A percentile compares a stretch with the other conserved stretches of the same genome.
These are phyloP conservation scores for Daldinia vernicosa DNA, from an alignment of 495 filamentous ascomycete species.

Conservation along the genomic window DNA sequence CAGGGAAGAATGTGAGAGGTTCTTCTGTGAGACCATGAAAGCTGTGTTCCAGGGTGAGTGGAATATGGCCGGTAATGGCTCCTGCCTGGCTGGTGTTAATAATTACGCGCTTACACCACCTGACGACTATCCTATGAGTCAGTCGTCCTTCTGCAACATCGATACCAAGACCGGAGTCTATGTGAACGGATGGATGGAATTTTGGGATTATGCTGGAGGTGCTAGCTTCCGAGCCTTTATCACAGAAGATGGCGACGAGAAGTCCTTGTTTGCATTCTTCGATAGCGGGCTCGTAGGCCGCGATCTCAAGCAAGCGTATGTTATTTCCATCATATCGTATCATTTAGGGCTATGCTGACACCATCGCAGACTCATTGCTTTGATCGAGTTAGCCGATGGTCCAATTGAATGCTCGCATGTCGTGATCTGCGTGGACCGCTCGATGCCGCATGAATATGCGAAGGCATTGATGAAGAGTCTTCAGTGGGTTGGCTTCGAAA, in stretches of 20 bases:
- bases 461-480: slow-evolving; percentile 77
- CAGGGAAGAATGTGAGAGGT: slow-evolving; percentile 99
- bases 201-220: slow-evolving; percentile 89
- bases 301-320: slow-evolving; percentile 90
- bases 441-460: slow-evolving; percentile 63
- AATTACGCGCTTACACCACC: slow-evolving; percentile 55
- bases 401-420: slow-evolving; percentile 78
- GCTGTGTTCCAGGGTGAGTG: slow-evolving; percentile 95
- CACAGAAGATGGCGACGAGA: slow-evolving; percentile 68
- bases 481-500: slow-evolving; percentile 91
- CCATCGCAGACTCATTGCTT: slow-evolving; percentile 75
- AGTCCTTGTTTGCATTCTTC: slow-evolving; percentile 88
- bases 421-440: slow-evolving; percentile 81
- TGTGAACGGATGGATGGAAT: slow-evolving; percentile 70
- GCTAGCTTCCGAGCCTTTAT: slow-evolving; percentile 86
- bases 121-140: slow-evolving; percentile 48
- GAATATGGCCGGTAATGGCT: slow-evolving; percentile 75
- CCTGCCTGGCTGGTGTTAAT: slow-evolving; percentile 75
- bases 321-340: slow-evolving; percentile 29
- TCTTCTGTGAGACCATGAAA: slow-evolving; percentile 95
- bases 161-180: slow-evolving; percentile 32
- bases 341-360: slow-evolving; percentile 26
- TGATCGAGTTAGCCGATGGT: slow-evolving; percentile 85
- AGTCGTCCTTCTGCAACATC: slow-evolving; percentile 22
- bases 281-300: slow-evolving; percentile 70